A percentile compares a stretch with the other conserved stretches of the same genome.
These are phyloP conservation scores for Talaromyces liani DNA, from an alignment of 495 filamentous ascomycete genomes.

Conservation along the genomic window DNA sequence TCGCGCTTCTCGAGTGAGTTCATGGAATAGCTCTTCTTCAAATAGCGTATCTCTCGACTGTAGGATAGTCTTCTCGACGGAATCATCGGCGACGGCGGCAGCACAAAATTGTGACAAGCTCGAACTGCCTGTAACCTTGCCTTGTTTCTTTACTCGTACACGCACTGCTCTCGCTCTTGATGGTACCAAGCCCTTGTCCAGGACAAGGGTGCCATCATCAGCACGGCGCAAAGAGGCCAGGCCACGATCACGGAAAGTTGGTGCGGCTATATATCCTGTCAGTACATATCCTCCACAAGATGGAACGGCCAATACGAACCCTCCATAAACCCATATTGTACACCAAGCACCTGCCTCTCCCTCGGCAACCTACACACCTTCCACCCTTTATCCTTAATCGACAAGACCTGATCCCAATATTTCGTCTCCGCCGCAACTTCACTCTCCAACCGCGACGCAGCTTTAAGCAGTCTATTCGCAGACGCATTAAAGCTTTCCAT, in stretches of 20 bases:
- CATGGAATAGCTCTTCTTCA: slow-evolving; percentile 90
- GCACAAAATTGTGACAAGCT: slow-evolving; percentile 27
- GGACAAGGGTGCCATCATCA: slow-evolving; percentile 62
- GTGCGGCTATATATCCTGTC: slow-evolving; percentile 39
- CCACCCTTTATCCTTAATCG: slow-evolving; percentile 79
- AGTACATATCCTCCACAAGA: neutral
- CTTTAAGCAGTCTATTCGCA: slow-evolving; percentile 66
- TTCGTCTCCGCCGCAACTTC: slow-evolving; percentile 71
- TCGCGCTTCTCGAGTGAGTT: slow-evolving; percentile 75
- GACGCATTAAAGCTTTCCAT: slow-evolving; percentile 64
- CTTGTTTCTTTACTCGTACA: slow-evolving; percentile 44
- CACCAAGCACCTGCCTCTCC: slow-evolving; percentile 67
- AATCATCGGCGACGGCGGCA: slow-evolving; percentile 16
- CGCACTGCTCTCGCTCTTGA: slow-evolving; percentile 55
- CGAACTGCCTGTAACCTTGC: slow-evolving; percentile 34
- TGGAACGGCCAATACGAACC: slow-evolving; percentile 23
- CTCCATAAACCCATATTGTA: slow-evolving; percentile 84
- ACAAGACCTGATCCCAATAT: slow-evolving; percentile 83
- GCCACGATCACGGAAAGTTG: slow-evolving; percentile 69
- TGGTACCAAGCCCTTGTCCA: slow-evolving; percentile 61
- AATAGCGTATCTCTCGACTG: slow-evolving; percentile 83
- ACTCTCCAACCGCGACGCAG: slow-evolving; percentile 61
- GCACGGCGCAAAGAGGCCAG: slow-evolving; percentile 68
- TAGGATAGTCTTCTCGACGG: slow-evolving; percentile 60
- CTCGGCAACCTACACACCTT: slow-evolving; percentile 65